These are phyloP conservation scores for Colletotrichum sp. DNA, from an alignment of 2,329 filamentous ascomycete species.

Conservation along the genomic window DNA sequence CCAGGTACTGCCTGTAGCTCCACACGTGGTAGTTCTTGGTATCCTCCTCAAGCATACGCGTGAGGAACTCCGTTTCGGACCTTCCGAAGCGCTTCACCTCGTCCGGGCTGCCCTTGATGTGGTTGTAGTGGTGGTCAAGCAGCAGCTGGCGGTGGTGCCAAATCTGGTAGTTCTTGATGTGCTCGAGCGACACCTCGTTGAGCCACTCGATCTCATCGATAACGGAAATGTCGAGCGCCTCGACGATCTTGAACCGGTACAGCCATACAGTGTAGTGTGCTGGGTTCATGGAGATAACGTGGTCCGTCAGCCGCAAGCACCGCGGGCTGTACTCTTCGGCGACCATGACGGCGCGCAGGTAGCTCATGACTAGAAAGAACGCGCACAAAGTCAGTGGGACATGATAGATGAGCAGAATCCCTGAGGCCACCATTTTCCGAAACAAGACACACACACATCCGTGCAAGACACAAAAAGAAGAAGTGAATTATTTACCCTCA, in stretches of 20 bases:
- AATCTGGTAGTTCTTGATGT: conserved; percentile 99
- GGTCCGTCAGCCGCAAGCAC: conserved; percentile 80
- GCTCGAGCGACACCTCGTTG: conserved; percentile 78
- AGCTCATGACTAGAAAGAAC: conserved; percentile 72
- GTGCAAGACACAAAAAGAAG: neutral
- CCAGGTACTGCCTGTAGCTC: conserved; percentile 84
- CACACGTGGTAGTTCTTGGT: conserved; percentile 99
- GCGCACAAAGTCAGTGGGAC: neutral
- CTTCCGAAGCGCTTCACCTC: conserved; percentile 62
- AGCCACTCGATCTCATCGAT: conserved; percentile 83
- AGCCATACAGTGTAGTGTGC: conserved; percentile 99
- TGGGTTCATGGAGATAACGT: conserved; percentile 91
- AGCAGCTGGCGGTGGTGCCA: conserved; percentile 80
- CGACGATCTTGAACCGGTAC: conserved; percentile 83
- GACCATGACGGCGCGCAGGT: conserved; percentile 93
- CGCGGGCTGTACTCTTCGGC: conserved; percentile 82
- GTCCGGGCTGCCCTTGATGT: conserved; percentile 59
- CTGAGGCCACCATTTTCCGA: neutral
- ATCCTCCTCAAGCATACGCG: conserved; percentile 81
- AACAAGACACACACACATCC: neutral
- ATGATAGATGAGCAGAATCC: neutral
- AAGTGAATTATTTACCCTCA: conserved; percentile 60
- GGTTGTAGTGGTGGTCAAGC: conserved; percentile 60
- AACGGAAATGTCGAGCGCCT: conserved; percentile 68
- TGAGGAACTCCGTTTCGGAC: conserved; percentile 78